These are phyloP conservation scores for Mycosarcoma maydis DNA, from an alignment of 1,284 basidiomycete species.

Conservation along the genomic window DNA sequence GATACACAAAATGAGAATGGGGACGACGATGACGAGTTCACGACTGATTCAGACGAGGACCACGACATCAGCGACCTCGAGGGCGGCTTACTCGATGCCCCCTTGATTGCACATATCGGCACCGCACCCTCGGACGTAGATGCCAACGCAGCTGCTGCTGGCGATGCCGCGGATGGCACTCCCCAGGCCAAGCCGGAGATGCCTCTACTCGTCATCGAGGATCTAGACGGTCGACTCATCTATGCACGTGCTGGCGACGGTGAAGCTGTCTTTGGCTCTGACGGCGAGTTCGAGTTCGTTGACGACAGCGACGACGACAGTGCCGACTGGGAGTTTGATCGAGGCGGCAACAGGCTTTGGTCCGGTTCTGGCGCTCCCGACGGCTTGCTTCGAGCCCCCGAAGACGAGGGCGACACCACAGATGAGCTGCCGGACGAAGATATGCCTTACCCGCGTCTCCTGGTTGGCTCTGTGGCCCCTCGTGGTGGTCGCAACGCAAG, in stretches of 20 bases:
- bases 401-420: conserved; percentile 66
- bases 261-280: conserved; percentile 66
- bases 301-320: conserved; percentile 63
- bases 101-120: conserved; percentile 60
- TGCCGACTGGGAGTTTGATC: conserved; percentile 48
- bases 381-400: conserved; percentile 26
- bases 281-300: conserved; percentile 66
- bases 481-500: conserved; percentile 61
- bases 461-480: conserved; percentile 65
- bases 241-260: conserved; percentile 65
- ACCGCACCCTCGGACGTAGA: conserved; percentile 10
- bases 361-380: conserved; percentile 9
- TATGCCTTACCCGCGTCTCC: conserved; percentile 64
- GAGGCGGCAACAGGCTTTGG: conserved; percentile 37
- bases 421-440: conserved; percentile 66
- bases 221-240: conserved; percentile 65
- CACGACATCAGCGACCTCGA: conserved; percentile 61
- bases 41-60: conserved; percentile 48
- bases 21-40: conserved; percentile 57
- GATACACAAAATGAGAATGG: conserved; percentile 36
- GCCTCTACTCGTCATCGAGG: conserved; percentile 65
- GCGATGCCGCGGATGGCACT: conserved; percentile 12
- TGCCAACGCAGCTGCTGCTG: conserved; percentile 6
- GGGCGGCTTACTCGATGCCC: conserved; percentile 50
- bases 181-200: conserved; percentile 47